phyloP scores from a whole-genome alignment of 148 eudicot genomes.

The Persicaria maculosa region DNA sequence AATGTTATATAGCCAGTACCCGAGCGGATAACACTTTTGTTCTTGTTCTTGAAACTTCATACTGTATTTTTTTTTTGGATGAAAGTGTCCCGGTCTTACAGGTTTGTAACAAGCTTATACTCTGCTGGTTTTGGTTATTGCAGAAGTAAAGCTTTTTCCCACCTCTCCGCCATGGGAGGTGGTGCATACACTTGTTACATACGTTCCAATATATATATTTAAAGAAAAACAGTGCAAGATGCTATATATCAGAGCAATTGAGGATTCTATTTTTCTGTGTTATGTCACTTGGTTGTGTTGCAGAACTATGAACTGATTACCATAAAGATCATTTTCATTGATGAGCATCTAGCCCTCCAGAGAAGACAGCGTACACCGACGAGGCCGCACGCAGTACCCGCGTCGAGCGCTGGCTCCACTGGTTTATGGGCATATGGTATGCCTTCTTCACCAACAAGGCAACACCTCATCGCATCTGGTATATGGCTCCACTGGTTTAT shows the following conservation, averaged over 20 bases:
- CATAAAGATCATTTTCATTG: too few relatives aligned
- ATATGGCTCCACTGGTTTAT: too few relatives aligned
- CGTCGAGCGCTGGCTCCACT: too few relatives aligned
- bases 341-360: too few relatives aligned
- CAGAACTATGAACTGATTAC: background rate
- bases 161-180: background rate
- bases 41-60: background rate
- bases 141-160: background rate
- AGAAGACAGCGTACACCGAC: too few relatives aligned
- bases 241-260: background rate
- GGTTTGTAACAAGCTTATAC: background rate
- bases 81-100: background rate
- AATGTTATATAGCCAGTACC: background rate
- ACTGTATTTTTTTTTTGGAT: background rate
- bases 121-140: constrained; percentile 8
- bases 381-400: too few relatives aligned
- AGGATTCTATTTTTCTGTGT: background rate
- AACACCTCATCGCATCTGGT: too few relatives aligned
- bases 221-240: background rate
- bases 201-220: background rate
- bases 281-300: background rate
- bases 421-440: too few relatives aligned
- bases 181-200: background rate
- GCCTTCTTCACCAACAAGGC: too few relatives aligned
- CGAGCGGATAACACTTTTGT: background rate